These are phyloP conservation scores for Jatropha multifida DNA, from an alignment of 441 rosid genomes.

Conservation along the genomic window DNA sequence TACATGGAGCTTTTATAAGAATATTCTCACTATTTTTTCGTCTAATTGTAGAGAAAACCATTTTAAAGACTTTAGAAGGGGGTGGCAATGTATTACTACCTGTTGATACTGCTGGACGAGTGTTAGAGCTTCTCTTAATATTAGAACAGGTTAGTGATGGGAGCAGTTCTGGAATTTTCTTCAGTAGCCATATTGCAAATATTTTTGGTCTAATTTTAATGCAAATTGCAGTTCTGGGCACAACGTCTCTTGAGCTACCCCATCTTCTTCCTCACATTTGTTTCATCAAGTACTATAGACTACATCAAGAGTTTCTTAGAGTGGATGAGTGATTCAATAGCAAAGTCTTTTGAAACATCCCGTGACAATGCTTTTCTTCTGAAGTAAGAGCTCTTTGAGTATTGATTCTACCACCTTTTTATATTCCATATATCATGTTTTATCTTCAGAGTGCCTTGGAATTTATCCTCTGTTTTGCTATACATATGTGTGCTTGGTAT, in stretches of 20 bases:
- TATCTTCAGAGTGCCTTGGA: constrained; percentile 1
- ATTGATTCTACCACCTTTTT: background rate
- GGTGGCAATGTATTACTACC: constrained; percentile 95
- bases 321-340: constrained; percentile 98
- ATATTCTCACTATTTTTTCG: constrained; percentile 7
- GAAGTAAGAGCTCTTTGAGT: constrained; percentile 50
- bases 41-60: constrained; percentile 41
- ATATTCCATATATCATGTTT: background rate
- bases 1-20: constrained; percentile 18
- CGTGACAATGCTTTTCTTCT: constrained; percentile 96
- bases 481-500: background rate
- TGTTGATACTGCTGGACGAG: constrained; percentile 89
- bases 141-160: constrained; percentile 71
- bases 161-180: background rate
- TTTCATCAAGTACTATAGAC: constrained; percentile 91
- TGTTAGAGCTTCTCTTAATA: constrained; percentile 82
- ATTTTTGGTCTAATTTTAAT: constrained; percentile 29
- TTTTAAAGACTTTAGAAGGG: constrained; percentile 68
- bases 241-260: constrained; percentile 69
- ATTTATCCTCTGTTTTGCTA: constrained; percentile 19
- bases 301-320: constrained; percentile 97
- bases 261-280: constrained; percentile 85
- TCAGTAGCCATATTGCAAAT: constrained; percentile 17
- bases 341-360: constrained; percentile 94
- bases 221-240: constrained; percentile 63